Percentiles rank a stretch among this genome's conserved stretches.
Evolutionary conservation across 2,329 filamentous ascomycete genomes (phyloP).

Genomic region (Cyphellophora attinorum): DNA sequence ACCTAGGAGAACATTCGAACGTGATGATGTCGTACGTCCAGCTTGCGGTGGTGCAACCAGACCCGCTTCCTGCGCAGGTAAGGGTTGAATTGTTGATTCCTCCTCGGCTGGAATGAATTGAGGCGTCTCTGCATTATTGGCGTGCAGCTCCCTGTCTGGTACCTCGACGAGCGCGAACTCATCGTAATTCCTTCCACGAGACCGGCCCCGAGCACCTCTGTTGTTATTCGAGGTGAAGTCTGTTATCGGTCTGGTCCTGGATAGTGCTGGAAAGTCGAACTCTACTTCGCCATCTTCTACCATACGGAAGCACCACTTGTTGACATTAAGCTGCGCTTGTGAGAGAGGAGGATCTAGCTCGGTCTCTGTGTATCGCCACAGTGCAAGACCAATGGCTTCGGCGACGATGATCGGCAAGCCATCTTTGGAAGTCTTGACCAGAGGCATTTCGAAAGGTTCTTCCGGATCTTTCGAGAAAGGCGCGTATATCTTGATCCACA

Average conservation of each 20-base stretch:
- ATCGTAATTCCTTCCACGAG: conserved; percentile 55
- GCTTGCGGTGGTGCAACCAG: conserved; percentile 9
- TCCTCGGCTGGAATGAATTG: conserved; percentile 32
- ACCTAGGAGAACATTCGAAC: conserved; percentile 28
- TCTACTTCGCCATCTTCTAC: conserved; percentile 60
- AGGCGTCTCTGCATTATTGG: conserved; percentile 50
- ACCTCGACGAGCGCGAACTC: conserved; percentile 58
- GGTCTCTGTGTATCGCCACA: conserved; percentile 55
- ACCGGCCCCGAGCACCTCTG: conserved; percentile 46
- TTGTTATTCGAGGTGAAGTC: conserved; percentile 62
- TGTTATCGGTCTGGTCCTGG: conserved; percentile 46
- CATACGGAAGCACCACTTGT: conserved; percentile 57
- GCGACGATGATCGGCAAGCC: conserved; percentile 45
- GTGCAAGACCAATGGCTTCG: conserved; percentile 52
- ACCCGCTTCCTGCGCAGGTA: conserved; percentile 12
- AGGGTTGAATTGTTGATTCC: conserved; percentile 20
- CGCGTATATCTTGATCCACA: conserved; percentile 55
- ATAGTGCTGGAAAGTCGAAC: conserved; percentile 54
- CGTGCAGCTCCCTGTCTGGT: conserved; percentile 42
- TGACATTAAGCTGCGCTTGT: conserved; percentile 46
- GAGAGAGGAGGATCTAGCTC: conserved; percentile 43
- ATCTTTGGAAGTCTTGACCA: conserved; percentile 47
- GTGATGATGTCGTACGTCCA: conserved; percentile 18
- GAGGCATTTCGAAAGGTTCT: conserved; percentile 48
- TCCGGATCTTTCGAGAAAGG: conserved; percentile 49